Conservation (phyloP, 176 grass and related monocot species). For the Tillandsia fasciculata region DNA sequence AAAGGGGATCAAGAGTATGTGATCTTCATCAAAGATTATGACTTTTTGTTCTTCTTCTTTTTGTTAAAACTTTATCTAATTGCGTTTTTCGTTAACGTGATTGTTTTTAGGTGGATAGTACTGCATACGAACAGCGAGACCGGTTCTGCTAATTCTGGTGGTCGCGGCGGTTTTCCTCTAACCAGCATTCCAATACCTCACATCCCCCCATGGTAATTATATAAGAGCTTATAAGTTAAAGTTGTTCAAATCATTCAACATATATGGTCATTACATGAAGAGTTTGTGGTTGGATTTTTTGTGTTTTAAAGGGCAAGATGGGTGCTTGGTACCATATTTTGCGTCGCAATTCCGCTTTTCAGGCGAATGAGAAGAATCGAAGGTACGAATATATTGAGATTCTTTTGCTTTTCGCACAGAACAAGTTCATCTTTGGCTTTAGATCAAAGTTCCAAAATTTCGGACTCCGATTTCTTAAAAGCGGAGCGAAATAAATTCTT, state of each 20-base stretch:
- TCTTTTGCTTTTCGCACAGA: not conserved
- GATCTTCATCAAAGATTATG: not conserved
- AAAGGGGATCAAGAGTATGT: not conserved
- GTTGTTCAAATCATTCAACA: not conserved
- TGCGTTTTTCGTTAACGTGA: slow-evolving; percentile 4
- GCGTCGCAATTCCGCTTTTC: slow-evolving; percentile 41
- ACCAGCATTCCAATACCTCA: slow-evolving; percentile 30
- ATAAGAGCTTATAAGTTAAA: not conserved
- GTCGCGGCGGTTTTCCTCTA: not conserved
- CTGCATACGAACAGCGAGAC: slow-evolving; percentile 20
- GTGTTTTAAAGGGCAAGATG: slow-evolving; percentile 27
- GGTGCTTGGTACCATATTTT: slow-evolving; percentile 28
- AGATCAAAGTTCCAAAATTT: no score
- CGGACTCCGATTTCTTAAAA: no score
- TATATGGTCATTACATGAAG: not conserved
- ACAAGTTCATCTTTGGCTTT: no score
- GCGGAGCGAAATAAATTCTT: not conserved
- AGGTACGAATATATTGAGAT: slow-evolving; percentile 9
- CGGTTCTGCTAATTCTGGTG: slow-evolving; percentile 4
- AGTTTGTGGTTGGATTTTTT: not conserved
- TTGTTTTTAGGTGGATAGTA: slow-evolving; percentile 12
- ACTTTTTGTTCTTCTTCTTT: not conserved
- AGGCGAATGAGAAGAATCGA: slow-evolving; percentile 34
- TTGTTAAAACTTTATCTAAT: not conserved
- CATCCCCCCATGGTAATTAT: slow-evolving; percentile 35